phyloP scores from a whole-genome alignment of 2,329 filamentous ascomycete genomes.

The Nakataea oryzae region DNA sequence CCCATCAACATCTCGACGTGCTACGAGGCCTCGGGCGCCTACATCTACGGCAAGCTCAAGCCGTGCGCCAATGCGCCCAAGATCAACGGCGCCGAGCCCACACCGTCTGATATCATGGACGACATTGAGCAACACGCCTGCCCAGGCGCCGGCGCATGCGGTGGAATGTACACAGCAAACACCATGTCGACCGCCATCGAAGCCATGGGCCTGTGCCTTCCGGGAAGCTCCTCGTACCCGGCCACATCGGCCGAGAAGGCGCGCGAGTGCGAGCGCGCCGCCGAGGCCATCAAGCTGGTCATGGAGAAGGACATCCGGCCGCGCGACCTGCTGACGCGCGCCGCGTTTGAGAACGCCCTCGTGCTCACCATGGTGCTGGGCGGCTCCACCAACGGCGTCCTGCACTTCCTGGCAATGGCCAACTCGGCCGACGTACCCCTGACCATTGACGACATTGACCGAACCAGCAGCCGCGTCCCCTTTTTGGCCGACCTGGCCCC shows the following conservation, averaged over 20 bases:
- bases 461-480: conserved; percentile 71
- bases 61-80: conserved; percentile 44
- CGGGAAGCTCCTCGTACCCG: conserved; percentile 75
- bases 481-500: conserved; percentile 82
- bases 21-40: conserved; percentile 80
- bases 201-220: conserved; percentile 74
- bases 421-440: conserved; percentile 70
- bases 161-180: conserved; percentile 85
- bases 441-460: conserved; percentile 72
- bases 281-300: conserved; percentile 65
- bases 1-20: conserved; percentile 82
- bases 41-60: conserved; percentile 66
- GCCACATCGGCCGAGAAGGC: conserved; percentile 74
- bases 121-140: conserved; percentile 77
- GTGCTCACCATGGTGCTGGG: conserved; percentile 89
- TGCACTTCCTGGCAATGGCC: conserved; percentile 87
- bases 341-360: conserved; percentile 78
- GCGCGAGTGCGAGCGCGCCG: conserved; percentile 75
- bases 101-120: conserved; percentile 81
- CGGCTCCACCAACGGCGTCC: conserved; percentile 78
- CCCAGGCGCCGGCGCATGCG: conserved; percentile 63
- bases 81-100: conserved; percentile 61
- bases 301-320: conserved; percentile 79
- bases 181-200: conserved; percentile 89
- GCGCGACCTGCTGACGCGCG: conserved; percentile 67